Base-by-base conservation (phyloP, 2,329 filamentous ascomycete species). In the Exophiala spinifera region DNA sequence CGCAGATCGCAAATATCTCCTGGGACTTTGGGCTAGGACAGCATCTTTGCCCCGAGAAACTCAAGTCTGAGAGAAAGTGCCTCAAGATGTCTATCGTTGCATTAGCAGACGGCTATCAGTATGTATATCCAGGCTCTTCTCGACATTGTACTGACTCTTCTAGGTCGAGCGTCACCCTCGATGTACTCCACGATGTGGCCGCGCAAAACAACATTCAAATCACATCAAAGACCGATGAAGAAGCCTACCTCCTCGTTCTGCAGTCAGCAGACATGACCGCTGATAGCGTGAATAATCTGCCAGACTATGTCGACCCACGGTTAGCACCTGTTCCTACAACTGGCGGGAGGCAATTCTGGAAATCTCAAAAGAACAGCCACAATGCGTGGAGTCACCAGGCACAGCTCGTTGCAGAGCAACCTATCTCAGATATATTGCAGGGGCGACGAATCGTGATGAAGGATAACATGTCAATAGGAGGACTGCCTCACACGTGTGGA, bases 321-420 rank as follows among this genome's bases (percentile, higher is more conserved):
- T 63, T 72, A 23, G 59, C 51, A 34, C 71, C 70, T 3, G 55
- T 60, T 2, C 52, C 59, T 51, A 65, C 53, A 4, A n/a, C 48
- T 10, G 53, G 51, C 4, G 57, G 56, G 45, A 37, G 56, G 56
- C 21, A 49, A 37, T 67, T 63, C 50, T 57, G 51, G 48, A 53
- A 53, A 53, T 61, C 68, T 33, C 49, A 47, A n/a, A 65, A 70
- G 3, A 74, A 76, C 54, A 70, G 69, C 11, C 53, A 75, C 19
- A 76, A 75, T 61, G 74, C 69, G n/a, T 76, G 74, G 73, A 70
- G 71, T 37, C 69, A 75, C 49, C 66, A 65, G 36, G 67, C 65
- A 19, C 60, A 63, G 2, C 61, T 74, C 11, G 61, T 56, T n/a
- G 62, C 68, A 5, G 52, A 61, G 3, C 53, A 54, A 39, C 66